Evolutionary conservation across 1,284 basidiomycete genomes (phyloP), one percentile per base, ranked within the genome.

Genomic region (Cryptococcus amylolentus): DNA sequence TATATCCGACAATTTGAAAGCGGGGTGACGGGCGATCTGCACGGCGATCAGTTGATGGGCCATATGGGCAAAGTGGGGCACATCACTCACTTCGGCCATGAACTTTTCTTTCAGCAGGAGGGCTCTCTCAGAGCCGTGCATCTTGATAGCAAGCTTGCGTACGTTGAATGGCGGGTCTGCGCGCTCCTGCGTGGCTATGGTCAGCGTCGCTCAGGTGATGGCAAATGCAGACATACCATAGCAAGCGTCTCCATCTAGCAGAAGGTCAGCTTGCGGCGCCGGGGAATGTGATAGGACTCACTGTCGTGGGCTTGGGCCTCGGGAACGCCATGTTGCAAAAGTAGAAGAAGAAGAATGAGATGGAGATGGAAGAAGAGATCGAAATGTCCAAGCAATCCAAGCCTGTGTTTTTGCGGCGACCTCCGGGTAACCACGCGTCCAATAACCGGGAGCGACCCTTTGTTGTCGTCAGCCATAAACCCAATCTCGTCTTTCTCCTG

Each of bases 1-100:
- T 51, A 83, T 80, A 71, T 83, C 82, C 44, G 73, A 76, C 28
- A 80, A 72, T 65, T 78, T 77, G 76, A 82, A 82, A n/a, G 79
- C 75, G 7, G 80, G 80, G 66, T 81, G 78, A 41, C 81, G 72
- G 16, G 79, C 78, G 58, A 80, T 74, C 73, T 78, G 45, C 18
- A 28, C 14, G 14, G 16, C 16, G 39, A 16, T 9, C 14, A 10
- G 18, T 23, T 42, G 40, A 27, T 39, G 13, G 20, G 26, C 20
- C 39, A 16, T 14, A 43, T 38, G 38, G 9, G 35, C 20, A 42
- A 13, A 26, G 26, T 20, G 43, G 31, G 31, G 10, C 31, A 42
- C 16, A 39, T 41, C 12, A 61, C 70, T 57, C 51, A 79, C 74
- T 69, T 82, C 81, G 23, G 77, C 76, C 80, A 81, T 81, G 66